Percentiles rank a stretch among this genome's conserved stretches.
Evolutionary conservation across 495 filamentous ascomycete genomes (phyloP).

Genomic region (Penicillium waksmanii): DNA sequence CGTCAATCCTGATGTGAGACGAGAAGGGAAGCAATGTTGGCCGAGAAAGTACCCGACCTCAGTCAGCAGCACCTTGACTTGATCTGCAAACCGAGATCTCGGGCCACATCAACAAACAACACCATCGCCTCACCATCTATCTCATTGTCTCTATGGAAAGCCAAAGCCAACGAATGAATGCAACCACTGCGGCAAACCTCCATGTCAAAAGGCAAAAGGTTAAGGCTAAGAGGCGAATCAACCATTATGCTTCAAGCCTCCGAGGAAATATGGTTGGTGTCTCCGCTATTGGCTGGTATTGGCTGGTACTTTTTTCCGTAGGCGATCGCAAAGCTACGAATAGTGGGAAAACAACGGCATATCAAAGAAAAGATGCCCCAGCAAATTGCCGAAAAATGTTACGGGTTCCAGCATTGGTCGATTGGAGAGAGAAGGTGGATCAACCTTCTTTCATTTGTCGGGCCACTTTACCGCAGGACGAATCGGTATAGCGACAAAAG

Average conservation of each 20-base stretch:
- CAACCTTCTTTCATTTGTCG: background rate
- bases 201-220: background rate
- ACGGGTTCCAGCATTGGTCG: background rate
- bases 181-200: background rate
- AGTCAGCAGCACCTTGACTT: no score
- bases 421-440: background rate
- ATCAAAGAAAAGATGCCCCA: background rate
- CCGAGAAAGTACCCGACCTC: no score
- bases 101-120: background rate
- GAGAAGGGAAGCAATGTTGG: no score
- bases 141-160: background rate
- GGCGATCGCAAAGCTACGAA: background rate
- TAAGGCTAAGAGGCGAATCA: background rate
- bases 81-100: background rate
- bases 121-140: background rate
- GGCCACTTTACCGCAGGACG: background rate
- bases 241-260: background rate
- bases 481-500: background rate
- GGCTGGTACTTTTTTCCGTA: conserved; percentile 11
- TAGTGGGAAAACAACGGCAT: background rate
- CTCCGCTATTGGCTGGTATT: conserved; percentile 6
- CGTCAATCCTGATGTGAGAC: no score
- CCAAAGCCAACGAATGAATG: background rate
- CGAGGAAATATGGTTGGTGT: background rate
- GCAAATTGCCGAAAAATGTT: background rate